Conservation (phyloP, 176 grass and related monocot genomes). For the Puccinellia tenuiflora region DNA sequence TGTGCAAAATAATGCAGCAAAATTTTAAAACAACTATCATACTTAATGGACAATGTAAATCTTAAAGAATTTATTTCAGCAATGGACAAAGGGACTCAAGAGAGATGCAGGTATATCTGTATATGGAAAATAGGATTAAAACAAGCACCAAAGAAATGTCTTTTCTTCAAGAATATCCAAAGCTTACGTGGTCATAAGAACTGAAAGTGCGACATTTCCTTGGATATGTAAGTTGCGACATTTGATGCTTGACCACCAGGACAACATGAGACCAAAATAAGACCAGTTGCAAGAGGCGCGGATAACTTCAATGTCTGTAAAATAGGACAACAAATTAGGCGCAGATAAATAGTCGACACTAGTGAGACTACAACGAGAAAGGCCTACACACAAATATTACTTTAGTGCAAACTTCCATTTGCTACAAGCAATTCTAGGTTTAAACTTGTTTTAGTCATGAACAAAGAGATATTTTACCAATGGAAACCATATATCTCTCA, state of each 20-base stretch:
- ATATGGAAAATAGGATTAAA: neutral
- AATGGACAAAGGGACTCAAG: neutral
- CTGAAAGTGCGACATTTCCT: conserved; percentile 98
- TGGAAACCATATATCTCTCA: neutral
- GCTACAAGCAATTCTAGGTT: conserved; percentile 6
- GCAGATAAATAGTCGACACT: conserved; percentile 7
- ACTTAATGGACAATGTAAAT: conserved; percentile 11
- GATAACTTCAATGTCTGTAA: conserved; percentile 80
- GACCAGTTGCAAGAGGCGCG: conserved; percentile 91
- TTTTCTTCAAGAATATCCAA: conserved; percentile 13
- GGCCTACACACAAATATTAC: neutral
- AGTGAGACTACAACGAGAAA: conserved; percentile 4
- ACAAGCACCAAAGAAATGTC: neutral
- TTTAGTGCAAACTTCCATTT: neutral
- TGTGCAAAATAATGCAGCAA: neutral
- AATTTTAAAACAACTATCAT: neutral
- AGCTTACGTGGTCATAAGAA: conserved; percentile 98
- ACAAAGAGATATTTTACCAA: neutral
- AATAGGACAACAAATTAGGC: conserved; percentile 13
- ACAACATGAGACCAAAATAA: conserved; percentile 98
- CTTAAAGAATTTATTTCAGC: neutral
- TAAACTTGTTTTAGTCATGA: neutral
- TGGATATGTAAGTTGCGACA: conserved; percentile 98
- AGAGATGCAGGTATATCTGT: neutral
- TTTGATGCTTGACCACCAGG: conserved; percentile 98